Conservation (phyloP, 2,329 filamentous ascomycete species). For the Sarocladium brachiariae region DNA sequence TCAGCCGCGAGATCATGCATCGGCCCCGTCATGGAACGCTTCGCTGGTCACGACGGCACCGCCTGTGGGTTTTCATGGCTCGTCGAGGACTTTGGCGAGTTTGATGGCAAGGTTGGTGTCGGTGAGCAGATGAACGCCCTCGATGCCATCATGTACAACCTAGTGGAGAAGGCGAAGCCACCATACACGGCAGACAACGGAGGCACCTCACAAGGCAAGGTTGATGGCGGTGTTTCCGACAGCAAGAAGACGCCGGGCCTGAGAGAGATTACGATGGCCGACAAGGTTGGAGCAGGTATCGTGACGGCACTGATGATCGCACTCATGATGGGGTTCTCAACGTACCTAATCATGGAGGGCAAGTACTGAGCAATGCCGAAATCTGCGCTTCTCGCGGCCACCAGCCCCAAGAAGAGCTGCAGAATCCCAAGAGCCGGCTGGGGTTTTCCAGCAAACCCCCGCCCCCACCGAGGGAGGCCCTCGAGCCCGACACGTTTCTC, state of each 20-base stretch:
- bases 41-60: slow-evolving; percentile 47
- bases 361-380: slow-evolving; percentile 6
- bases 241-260: slow-evolving; percentile 20
- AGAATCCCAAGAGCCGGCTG: too few relatives aligned
- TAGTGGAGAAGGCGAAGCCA: slow-evolving; percentile 36
- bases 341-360: slow-evolving; percentile 38
- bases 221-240: slow-evolving; percentile 34
- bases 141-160: slow-evolving; percentile 54
- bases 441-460: too few relatives aligned
- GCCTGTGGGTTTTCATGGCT: slow-evolving; percentile 66
- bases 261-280: slow-evolving; percentile 37
- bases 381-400: neutral
- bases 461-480: too few relatives aligned
- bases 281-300: slow-evolving; percentile 50
- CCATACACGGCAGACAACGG: slow-evolving; percentile 49
- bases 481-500: too few relatives aligned
- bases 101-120: slow-evolving; percentile 56
- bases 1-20: slow-evolving; percentile 47
- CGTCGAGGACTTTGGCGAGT: slow-evolving; percentile 30
- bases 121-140: slow-evolving; percentile 65
- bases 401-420: neutral
- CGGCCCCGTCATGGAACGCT: slow-evolving; percentile 30
- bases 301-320: slow-evolving; percentile 43
- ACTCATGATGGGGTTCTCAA: slow-evolving; percentile 41
- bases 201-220: slow-evolving; percentile 50